Conservation (phyloP, 1,139 yeast genomes). For the Debaryomyces fabryi region DNA sequence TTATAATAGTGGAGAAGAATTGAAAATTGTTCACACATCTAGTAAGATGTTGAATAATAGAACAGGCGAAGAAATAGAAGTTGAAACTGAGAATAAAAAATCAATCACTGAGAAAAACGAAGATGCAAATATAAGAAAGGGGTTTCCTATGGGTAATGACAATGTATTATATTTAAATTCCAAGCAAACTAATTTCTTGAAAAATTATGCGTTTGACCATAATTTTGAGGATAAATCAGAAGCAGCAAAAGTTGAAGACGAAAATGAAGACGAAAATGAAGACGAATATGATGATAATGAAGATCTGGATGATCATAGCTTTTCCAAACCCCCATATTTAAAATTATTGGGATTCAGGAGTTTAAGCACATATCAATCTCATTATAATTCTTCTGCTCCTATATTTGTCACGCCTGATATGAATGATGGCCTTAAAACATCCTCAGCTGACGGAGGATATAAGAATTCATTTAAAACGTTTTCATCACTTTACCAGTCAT, state of each 20-base stretch:
- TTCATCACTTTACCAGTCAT: slow-evolving; percentile 64
- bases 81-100: slow-evolving; percentile 12
- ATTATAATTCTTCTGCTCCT: slow-evolving; percentile 57
- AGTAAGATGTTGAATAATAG: slow-evolving; percentile 31
- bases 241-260: not conserved
- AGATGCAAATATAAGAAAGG: slow-evolving; percentile 34
- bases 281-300: slow-evolving; percentile 17
- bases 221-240: slow-evolving; percentile 17
- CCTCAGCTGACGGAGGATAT: slow-evolving; percentile 36
- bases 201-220: slow-evolving; percentile 41
- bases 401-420: slow-evolving; percentile 56
- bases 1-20: slow-evolving; percentile 53
- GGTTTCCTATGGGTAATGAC: slow-evolving; percentile 32
- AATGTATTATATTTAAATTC: slow-evolving; percentile 30
- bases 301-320: slow-evolving; percentile 18
- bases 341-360: slow-evolving; percentile 70
- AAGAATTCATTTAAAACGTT: slow-evolving; percentile 70
- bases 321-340: slow-evolving; percentile 40
- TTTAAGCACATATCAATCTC: slow-evolving; percentile 45
- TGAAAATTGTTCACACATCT: slow-evolving; percentile 56
- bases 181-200: slow-evolving; percentile 33
- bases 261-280: slow-evolving; percentile 18
- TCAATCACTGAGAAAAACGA: slow-evolving; percentile 43
- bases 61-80: slow-evolving; percentile 21
- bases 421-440: slow-evolving; percentile 31